These are phyloP conservation scores for Ormosia semicastrata DNA, from an alignment of 306 rosid species.

Conservation along the genomic window DNA sequence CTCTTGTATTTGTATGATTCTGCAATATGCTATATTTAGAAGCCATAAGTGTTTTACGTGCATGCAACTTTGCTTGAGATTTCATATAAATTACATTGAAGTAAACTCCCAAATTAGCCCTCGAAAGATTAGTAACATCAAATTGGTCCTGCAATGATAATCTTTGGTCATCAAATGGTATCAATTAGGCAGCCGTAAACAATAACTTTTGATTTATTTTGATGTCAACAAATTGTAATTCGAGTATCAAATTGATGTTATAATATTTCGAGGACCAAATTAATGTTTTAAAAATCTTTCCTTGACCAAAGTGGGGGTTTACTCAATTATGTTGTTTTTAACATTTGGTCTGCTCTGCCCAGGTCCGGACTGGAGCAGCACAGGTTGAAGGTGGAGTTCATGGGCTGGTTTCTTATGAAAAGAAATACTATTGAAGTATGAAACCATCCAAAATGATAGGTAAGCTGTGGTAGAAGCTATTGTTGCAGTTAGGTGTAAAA, in stretches of 20 bases:
- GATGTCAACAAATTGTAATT: neutral
- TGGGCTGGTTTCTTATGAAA: conserved; percentile 82
- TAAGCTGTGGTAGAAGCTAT: neutral
- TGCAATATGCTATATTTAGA: neutral
- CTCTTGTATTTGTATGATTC: neutral
- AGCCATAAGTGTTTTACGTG: neutral
- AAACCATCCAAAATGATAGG: conserved; percentile 10
- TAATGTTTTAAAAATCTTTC: neutral
- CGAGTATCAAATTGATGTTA: neutral
- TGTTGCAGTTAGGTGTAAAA: neutral
- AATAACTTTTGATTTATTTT: neutral
- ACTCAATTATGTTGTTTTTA: neutral
- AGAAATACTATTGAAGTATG: conserved; percentile 67
- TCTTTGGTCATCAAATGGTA: neutral
- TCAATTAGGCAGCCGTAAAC: neutral
- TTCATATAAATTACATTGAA: neutral
- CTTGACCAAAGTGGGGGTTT: neutral
- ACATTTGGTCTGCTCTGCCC: conserved; percentile 24
- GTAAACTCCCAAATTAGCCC: neutral
- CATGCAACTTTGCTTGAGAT: neutral
- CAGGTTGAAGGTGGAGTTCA: conserved; percentile 96
- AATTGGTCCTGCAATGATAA: neutral
- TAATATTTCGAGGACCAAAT: neutral
- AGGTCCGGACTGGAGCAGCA: conserved; percentile 94
- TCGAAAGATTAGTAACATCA: neutral